Percentiles rank a stretch among this genome's conserved stretches.
Evolutionary conservation across 2,329 filamentous ascomycete species (phyloP).

Genomic region (Fusarium decemcellulare): DNA sequence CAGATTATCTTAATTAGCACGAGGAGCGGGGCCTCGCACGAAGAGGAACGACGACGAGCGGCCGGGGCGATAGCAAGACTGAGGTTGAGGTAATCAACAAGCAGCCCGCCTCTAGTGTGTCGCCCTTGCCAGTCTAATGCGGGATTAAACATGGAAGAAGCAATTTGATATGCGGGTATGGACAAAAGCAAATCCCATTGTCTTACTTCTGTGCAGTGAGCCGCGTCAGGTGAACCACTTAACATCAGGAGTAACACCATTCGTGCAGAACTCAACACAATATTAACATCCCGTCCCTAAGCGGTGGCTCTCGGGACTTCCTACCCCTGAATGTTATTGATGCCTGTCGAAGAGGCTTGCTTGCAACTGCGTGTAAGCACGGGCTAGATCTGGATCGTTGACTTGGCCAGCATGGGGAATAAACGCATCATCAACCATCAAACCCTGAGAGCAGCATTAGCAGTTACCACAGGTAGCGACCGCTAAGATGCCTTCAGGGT

Average conservation of each 20-base stretch:
- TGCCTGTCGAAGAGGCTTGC: neutral
- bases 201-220: conserved; percentile 4
- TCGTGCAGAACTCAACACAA: conserved; percentile 1
- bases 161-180: neutral
- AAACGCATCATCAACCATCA: neutral
- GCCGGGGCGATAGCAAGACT: neutral
- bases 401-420: neutral
- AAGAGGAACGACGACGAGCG: too few species aligned
- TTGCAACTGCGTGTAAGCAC: neutral
- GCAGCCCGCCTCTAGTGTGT: neutral
- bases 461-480: neutral
- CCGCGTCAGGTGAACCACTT: conserved; percentile 1
- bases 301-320: neutral
- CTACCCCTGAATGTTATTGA: neutral
- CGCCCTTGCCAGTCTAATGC: neutral
- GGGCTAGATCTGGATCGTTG: conserved; percentile 4
- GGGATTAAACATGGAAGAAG: conserved; percentile 10
- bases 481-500: neutral
- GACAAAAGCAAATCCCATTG: conserved; percentile 15
- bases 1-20: neutral
- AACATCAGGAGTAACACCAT: neutral
- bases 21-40: too few species aligned
- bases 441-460: neutral
- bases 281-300: conserved; percentile 1
- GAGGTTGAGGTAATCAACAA: neutral